Percentiles rank a stretch among this genome's conserved stretches.
Conservation (phyloP, 192 early-diverging fungal species). For the Mortierella claussenii region DNA sequence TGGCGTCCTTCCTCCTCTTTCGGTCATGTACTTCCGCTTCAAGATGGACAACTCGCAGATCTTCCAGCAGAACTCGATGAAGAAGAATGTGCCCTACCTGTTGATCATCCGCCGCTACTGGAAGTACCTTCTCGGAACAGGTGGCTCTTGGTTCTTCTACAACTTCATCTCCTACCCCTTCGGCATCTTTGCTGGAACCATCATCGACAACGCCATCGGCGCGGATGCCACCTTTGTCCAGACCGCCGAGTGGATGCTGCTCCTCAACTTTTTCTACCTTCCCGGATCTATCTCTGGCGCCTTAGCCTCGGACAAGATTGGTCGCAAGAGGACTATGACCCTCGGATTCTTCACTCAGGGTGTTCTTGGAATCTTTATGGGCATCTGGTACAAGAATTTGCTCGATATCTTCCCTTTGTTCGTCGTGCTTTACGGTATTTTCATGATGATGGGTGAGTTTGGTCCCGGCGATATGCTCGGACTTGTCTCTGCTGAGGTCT, state of each 20-base stretch:
- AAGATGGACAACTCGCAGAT: slow-evolving; percentile 63
- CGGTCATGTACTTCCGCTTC: slow-evolving; percentile 64
- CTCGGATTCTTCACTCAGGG: slow-evolving; percentile 63
- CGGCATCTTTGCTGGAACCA: slow-evolving; percentile 47
- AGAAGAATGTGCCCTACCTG: slow-evolving; percentile 61
- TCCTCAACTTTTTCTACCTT: slow-evolving; percentile 64
- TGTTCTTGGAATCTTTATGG: slow-evolving; percentile 61
- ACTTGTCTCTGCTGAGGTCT: slow-evolving; percentile 61
- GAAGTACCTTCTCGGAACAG: slow-evolving; percentile 63
- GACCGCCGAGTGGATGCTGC: slow-evolving; percentile 62
- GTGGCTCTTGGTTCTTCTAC: slow-evolving; percentile 50
- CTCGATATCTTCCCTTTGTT: slow-evolving; percentile 60
- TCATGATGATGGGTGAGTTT: slow-evolving; percentile 63
- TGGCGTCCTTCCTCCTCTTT: slow-evolving; percentile 57
- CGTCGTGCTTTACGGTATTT: slow-evolving; percentile 66
- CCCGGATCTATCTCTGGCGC: slow-evolving; percentile 66
- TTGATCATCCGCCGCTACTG: slow-evolving; percentile 63
- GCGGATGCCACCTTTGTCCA: slow-evolving; percentile 47
- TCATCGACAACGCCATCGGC: slow-evolving; percentile 27
- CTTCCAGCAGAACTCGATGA: slow-evolving; percentile 59
- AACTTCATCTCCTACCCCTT: slow-evolving; percentile 51
- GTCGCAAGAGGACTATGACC: slow-evolving; percentile 65
- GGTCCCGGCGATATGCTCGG: slow-evolving; percentile 64
- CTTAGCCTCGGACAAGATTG: slow-evolving; percentile 58
- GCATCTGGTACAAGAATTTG: slow-evolving; percentile 53